Percentiles rank a stretch among this genome's conserved stretches.
These are phyloP conservation scores for Aspergillus fumigatiaffinis DNA, from an alignment of 2,329 filamentous ascomycete genomes.

Conservation along the genomic window DNA sequence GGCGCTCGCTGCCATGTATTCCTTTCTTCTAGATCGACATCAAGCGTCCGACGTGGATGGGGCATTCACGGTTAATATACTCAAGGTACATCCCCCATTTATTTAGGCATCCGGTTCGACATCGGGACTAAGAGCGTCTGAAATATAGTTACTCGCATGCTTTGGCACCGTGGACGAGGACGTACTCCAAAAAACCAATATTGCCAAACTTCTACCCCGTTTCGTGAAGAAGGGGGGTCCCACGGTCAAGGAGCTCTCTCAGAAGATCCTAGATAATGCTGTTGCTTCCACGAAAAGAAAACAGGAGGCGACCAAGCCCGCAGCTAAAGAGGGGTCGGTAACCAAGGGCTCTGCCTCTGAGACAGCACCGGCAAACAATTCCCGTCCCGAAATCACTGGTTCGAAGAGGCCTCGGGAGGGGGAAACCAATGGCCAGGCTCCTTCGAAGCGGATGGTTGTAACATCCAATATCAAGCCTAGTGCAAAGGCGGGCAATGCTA, in stretches of 20 bases:
- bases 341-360: constrained; percentile 17
- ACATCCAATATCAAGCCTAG: constrained; percentile 31
- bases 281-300: constrained; percentile 43
- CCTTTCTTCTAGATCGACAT: constrained; percentile 47
- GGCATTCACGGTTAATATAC: constrained; percentile 40
- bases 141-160: constrained; percentile 47
- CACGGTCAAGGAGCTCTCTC: constrained; percentile 53
- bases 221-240: constrained; percentile 58
- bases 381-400: constrained; percentile 24
- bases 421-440: constrained; percentile 32
- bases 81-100: constrained; percentile 38
- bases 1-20: constrained; percentile 45
- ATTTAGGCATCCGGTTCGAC: background rate
- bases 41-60: constrained; percentile 47
- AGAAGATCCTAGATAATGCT: constrained; percentile 52
- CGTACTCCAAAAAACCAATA: constrained; percentile 56
- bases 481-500: constrained; percentile 22
- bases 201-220: constrained; percentile 54
- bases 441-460: constrained; percentile 37
- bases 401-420: constrained; percentile 39
- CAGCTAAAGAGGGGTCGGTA: constrained; percentile 34
- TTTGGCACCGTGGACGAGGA: constrained; percentile 57
- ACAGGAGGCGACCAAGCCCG: constrained; percentile 33
- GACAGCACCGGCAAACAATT: constrained; percentile 8
- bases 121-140: constrained; percentile 19